Percentiles rank a stretch among this genome's conserved stretches.
These are phyloP conservation scores for Diplodia sapinea DNA, from an alignment of 2,329 filamentous ascomycete genomes.

Conservation along the genomic window DNA sequence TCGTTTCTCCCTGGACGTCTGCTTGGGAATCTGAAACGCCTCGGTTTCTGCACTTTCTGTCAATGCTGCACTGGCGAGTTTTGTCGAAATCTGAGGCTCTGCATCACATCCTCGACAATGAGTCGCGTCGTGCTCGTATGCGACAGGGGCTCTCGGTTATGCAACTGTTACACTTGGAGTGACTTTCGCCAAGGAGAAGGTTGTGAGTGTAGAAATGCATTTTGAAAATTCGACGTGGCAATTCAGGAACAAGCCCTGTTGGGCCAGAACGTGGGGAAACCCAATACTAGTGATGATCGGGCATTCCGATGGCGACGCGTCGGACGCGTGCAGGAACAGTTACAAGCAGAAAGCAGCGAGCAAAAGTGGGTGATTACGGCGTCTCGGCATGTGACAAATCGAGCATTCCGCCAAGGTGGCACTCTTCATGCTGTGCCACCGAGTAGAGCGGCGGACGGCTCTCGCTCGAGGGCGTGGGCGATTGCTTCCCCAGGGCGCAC, in stretches of 20 bases:
- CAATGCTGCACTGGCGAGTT: not conserved
- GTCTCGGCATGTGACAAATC: slow-evolving; percentile 18
- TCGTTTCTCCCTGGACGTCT: not conserved
- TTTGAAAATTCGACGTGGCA: not conserved
- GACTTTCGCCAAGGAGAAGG: not conserved
- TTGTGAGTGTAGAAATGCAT: not conserved
- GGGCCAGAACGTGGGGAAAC: not conserved
- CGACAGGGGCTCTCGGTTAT: not conserved
- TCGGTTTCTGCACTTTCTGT: not conserved
- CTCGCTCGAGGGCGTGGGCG: not conserved
- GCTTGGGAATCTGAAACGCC: not conserved
- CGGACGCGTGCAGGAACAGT: not conserved
- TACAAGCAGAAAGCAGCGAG: not conserved
- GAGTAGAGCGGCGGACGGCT: not conserved
- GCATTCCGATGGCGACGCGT: slow-evolving; percentile 23
- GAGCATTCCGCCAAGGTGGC: slow-evolving; percentile 16
- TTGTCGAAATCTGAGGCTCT: not conserved
- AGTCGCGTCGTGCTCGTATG: too few species aligned
- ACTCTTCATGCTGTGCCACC: slow-evolving; percentile 22
- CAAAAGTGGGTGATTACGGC: not conserved
- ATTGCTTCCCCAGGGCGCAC: not conserved
- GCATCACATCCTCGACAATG: not conserved
- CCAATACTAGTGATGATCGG: not conserved
- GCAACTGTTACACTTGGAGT: not conserved
- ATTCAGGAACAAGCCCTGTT: not conserved